Evolutionary conservation across 2,329 filamentous ascomycete species (phyloP).

Genomic region (Beauveria pseudobassiana): DNA sequence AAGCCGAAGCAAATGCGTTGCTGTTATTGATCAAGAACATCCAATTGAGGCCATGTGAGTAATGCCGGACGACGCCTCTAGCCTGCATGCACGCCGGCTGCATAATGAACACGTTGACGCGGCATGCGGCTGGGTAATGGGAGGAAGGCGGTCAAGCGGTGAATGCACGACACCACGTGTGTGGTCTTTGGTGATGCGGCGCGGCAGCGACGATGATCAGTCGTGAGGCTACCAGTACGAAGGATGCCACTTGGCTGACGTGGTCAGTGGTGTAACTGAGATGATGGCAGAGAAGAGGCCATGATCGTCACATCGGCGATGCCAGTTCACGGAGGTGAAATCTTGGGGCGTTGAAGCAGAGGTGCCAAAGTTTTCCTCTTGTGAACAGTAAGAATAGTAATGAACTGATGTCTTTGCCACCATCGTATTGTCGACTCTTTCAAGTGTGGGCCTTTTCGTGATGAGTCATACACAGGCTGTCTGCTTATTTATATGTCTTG

Average conservation of each 20-base stretch:
- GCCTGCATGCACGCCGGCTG: background rate
- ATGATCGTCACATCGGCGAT: too few relatives aligned
- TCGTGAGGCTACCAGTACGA: background rate
- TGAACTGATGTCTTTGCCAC: too few relatives aligned
- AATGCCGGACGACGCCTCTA: background rate
- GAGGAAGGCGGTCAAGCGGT: background rate
- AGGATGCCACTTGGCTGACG: too few relatives aligned
- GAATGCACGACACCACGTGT: slow-evolving; percentile 3
- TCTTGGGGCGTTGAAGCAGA: too few relatives aligned
- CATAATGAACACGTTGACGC: background rate
- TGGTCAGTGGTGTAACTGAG: too few relatives aligned
- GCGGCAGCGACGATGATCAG: background rate
- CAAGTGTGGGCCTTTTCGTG: background rate
- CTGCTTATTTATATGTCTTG: background rate
- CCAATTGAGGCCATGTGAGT: background rate
- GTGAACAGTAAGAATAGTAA: too few relatives aligned
- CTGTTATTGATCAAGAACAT: background rate
- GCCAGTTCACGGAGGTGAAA: too few relatives aligned
- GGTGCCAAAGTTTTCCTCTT: too few relatives aligned
- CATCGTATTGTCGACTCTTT: too few relatives aligned
- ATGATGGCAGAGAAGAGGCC: too few relatives aligned
- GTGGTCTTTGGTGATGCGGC: background rate
- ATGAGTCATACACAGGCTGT: background rate
- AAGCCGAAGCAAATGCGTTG: background rate
- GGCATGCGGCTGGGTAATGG: background rate